Evolutionary conservation across 1,284 basidiomycete genomes (phyloP), one percentile per base, ranked within the genome.

Genomic region (Apiotrichum sp.): DNA sequence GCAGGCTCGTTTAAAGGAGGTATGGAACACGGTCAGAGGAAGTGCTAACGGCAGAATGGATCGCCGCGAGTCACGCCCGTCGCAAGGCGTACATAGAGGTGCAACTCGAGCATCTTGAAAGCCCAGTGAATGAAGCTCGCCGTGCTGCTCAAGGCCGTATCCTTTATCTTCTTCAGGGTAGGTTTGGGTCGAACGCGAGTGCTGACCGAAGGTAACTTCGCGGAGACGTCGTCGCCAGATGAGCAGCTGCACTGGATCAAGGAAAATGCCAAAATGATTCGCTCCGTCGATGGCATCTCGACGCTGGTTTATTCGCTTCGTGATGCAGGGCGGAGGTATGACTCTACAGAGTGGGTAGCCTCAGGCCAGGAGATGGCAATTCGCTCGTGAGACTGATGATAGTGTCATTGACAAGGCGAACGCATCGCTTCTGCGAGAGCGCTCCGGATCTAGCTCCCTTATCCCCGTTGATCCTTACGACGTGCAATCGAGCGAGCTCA

Each of bases 211-310:
- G 93, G 95, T 47, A 87, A 87, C 9, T 98, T 97, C 70, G 87
- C 84, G 3, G 92, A 96, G 74, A 93, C 92, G 0, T 83, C 83
- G 5, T 90, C 89, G 35, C 87, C 91, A 0, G 91, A 96, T 66
- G 87, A 96, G 72, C 96, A 99, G 72, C 77, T 98, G 45, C 89
- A 93, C 63, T 95, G 93, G 88, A 89, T 98, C 64, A 87, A 91
- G 59, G 88, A 95, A 74, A 98, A 98, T 70, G 89, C 89, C 67
- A 89, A 88, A 69, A 81, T 89, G 36, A 86, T 98, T 2, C 82
- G 93, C 53, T 80, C 82, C 31, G 86, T 87, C 0, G 92, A 96
- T 70, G 95, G 93, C 14, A 77, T 97, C 10, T 85, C 84, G 63
- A 84, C 82, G 53, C 86, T 97, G 35, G 83, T 95, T 22, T 85